phyloP scores from a whole-genome alignment of 345 rosid genomes.

The Euphorbia tirucalli region DNA sequence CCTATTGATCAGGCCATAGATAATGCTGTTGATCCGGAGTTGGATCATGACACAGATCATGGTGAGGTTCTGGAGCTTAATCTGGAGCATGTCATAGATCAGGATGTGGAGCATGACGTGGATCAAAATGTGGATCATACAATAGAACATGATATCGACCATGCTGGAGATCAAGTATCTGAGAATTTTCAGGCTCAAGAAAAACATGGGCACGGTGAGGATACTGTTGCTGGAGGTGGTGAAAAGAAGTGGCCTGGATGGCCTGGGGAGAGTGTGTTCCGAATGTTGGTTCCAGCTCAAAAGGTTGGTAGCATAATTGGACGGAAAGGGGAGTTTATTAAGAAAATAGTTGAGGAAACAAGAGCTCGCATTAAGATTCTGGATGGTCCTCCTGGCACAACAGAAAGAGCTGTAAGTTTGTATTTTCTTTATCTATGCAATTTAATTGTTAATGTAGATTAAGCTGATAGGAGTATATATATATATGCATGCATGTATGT shows the following conservation, averaged over 20 bases:
- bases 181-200: conserved; percentile 21
- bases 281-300: conserved; percentile 97
- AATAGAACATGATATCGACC: conserved; percentile 6
- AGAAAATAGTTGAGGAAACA: conserved; percentile 96
- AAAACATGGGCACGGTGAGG: conserved; percentile 18
- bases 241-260: conserved; percentile 99
- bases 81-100: conserved; percentile 13
- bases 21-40: neutral
- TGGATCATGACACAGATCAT: conserved; percentile 13
- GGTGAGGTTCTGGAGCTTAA: conserved; percentile 11
- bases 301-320: conserved; percentile 99
- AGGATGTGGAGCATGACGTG: conserved; percentile 10
- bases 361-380: conserved; percentile 97
- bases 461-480: conserved; percentile 6
- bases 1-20: conserved; percentile 7
- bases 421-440: conserved; percentile 10
- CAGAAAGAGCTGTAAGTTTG: conserved; percentile 95
- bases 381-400: conserved; percentile 99
- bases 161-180: conserved; percentile 8
- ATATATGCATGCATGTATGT: too few species aligned
- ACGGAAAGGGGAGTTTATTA: conserved; percentile 94
- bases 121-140: conserved; percentile 14
- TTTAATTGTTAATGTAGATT: conserved; percentile 12
- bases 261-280: conserved; percentile 99
- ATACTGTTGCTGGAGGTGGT: conserved; percentile 34